Evolutionary conservation across 2,329 filamentous ascomycete species (phyloP), one percentile per base, ranked within the genome.

Genomic region (Bipolaris bicolor): DNA sequence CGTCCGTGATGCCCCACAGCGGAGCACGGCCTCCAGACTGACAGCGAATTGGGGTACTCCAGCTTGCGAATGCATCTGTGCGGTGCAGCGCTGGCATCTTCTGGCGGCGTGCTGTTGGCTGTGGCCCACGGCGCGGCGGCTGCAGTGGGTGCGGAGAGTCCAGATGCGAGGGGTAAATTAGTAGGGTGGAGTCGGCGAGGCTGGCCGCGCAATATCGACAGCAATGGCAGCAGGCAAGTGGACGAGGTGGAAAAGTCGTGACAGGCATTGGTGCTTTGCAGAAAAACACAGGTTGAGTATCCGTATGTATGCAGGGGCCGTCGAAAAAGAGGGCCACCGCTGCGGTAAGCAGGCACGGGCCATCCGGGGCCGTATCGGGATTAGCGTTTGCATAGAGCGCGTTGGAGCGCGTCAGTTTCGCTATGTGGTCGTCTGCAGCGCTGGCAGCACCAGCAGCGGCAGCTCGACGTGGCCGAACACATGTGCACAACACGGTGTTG

Each of bases 211-310:
- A 40, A 18, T 20, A 18, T 47, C 48, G 54, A 47, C 36, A 13
- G 48, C 20, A 55, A 52, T 64, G 62, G 62, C 57, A 60, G 57
- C 55, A 53, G 59, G 52, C 57, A 55, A 56, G 49, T 61, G 61
- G 61, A 52, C 41, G 10, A 11, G 29, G 29, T 31, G 49, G 53
- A 61, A 65, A 63, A 60, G 65, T 60, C 56, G 62, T 69, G 68
- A 68, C 65, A 70, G 64, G 64, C 68, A 65, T 67, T 65, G 54
- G 61, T 68, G 66, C 65, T 62, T 54, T 54, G 52, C 54, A 59
- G 57, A 61, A 57, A 55, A 54, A 55, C 46, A 44, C 49, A 46
- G 51, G 26, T 37, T 31, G 29, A 31, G 29, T 13, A 31, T 31
- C 29, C 29, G 29, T 31, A 31, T 50, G 55, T 52, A 62, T 64